Evolutionary conservation across 1,139 yeast genomes (phyloP), one percentile per base, ranked within the genome.

Genomic region (Suhomyces bribrorum): DNA sequence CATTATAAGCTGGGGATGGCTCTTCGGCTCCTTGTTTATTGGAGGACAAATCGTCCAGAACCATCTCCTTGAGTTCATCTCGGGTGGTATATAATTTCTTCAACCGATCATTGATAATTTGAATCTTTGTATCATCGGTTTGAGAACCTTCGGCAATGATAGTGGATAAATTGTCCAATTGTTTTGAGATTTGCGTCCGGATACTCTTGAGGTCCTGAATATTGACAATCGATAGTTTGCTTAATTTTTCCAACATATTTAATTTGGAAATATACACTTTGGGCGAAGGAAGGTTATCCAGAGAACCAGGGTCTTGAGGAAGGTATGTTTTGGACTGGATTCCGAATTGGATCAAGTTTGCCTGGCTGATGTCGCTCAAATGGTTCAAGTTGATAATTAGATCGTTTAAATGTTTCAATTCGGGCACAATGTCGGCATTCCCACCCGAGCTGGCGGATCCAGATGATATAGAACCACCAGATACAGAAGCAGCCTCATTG

Each of bases 211-310:
- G 57, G 18, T 65, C 71, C 12, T 63, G 60, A 26, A 75, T 59
- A 41, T 61, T 68, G 14, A 57, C 51, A 9, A 56, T 54, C 9
- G 77, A 62, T 14, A 62, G 58, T 12, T 62, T 57, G 36, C 78
- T 66, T 27, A 73, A 56, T 39, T 66, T 64, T 44, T 73, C 79
- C 45, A 75, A 61, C 32, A 65, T 54, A 41, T 67, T 66, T 32
- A 78, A 61, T 50, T 74, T 75, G 24, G 71, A 57, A 6, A 75
- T 62, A 53, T 77, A 77, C 17, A 66, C 65, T 24, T 67, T 64
- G 5, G 83, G 81, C 7, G 77, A 70, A 2, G 83, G 83, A 32
- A 77, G 61, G 34, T 66, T 66, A 26, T 76, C 81, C 22, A 73
- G 62, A 5, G 61, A 62, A 12, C 66, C 54, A 3, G 73, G 73